Evolutionary conservation across 495 filamentous ascomycete genomes (phyloP).

Genomic region (Cercophora samala): DNA sequence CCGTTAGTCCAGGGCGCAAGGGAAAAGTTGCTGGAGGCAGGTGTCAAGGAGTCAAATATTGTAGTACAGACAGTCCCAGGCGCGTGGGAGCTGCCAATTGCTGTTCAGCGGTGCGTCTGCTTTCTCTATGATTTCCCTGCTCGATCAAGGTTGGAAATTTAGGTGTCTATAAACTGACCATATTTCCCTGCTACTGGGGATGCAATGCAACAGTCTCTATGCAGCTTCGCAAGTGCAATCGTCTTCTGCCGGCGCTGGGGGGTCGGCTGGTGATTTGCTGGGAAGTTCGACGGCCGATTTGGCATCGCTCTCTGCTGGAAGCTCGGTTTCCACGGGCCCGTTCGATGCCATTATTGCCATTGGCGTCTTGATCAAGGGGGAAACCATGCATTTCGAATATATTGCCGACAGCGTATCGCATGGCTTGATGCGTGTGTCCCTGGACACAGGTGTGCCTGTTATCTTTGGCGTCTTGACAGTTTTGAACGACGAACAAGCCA

Average conservation of each 20-base stretch:
- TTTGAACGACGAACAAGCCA: slow-evolving; percentile 80
- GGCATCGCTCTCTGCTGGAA: slow-evolving; percentile 30
- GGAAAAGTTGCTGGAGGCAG: slow-evolving; percentile 54
- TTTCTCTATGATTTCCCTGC: background rate
- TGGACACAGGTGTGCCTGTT: slow-evolving; percentile 83
- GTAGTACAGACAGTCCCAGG: slow-evolving; percentile 85
- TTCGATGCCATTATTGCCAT: slow-evolving; percentile 96
- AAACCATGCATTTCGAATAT: slow-evolving; percentile 99
- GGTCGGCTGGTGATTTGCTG: slow-evolving; percentile 76
- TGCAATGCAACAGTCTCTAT: slow-evolving; percentile 59
- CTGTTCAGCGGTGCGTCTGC: slow-evolving; percentile 66
- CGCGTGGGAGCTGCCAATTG: slow-evolving; percentile 87
- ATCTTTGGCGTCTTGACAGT: slow-evolving; percentile 92
- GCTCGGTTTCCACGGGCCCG: slow-evolving; percentile 49
- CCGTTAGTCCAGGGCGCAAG: slow-evolving; percentile 68
- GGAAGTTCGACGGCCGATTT: slow-evolving; percentile 65
- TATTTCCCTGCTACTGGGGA: background rate
- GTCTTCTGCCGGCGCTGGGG: slow-evolving; percentile 56
- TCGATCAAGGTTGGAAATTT: background rate
- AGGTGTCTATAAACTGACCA: background rate
- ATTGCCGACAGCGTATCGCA: slow-evolving; percentile 88
- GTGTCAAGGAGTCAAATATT: slow-evolving; percentile 85
- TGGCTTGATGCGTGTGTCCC: slow-evolving; percentile 88
- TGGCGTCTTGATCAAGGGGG: slow-evolving; percentile 94
- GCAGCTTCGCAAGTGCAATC: slow-evolving; percentile 83